phyloP scores from a whole-genome alignment of 2,329 filamentous ascomycete species.

The Pyrenochaeta sp. region DNA sequence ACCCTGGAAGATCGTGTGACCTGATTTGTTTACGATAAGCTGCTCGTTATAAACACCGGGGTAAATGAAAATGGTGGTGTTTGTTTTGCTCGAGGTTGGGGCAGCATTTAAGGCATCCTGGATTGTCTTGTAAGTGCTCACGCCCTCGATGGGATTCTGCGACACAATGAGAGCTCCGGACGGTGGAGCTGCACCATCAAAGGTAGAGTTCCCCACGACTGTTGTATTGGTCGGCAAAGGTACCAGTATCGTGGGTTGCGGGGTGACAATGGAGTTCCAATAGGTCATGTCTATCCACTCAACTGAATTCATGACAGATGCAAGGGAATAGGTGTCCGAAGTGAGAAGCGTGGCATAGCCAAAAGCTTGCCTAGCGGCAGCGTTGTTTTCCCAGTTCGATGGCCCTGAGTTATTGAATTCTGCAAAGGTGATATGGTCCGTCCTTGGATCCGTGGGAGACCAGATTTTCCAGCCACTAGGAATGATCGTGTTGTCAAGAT shows the following conservation, averaged over 20 bases:
- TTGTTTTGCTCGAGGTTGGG: slow-evolving; percentile 47
- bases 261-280: slow-evolving; percentile 49
- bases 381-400: slow-evolving; percentile 47
- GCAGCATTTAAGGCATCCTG: slow-evolving; percentile 48
- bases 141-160: slow-evolving; percentile 45
- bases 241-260: slow-evolving; percentile 28
- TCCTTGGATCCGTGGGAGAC: slow-evolving; percentile 59
- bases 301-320: slow-evolving; percentile 47
- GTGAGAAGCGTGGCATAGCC: slow-evolving; percentile 46
- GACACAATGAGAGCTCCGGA: slow-evolving; percentile 51
- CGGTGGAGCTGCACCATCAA: slow-evolving; percentile 46
- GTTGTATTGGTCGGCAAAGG: slow-evolving; percentile 33
- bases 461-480: slow-evolving; percentile 65
- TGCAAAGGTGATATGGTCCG: slow-evolving; percentile 61
- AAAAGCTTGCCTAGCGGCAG: slow-evolving; percentile 46
- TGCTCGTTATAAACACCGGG: slow-evolving; percentile 53
- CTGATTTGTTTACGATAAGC: slow-evolving; percentile 49
- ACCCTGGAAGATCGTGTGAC: slow-evolving; percentile 52
- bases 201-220: slow-evolving; percentile 30
- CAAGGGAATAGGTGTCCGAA: slow-evolving; percentile 45
- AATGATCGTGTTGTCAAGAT: slow-evolving; percentile 64
- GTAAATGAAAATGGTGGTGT: slow-evolving; percentile 53
- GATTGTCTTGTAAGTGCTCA: slow-evolving; percentile 49
- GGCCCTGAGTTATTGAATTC: slow-evolving; percentile 67
- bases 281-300: slow-evolving; percentile 53